Conservation (phyloP, 2,329 filamentous ascomycete species). For the Fusarium equiseti region DNA sequence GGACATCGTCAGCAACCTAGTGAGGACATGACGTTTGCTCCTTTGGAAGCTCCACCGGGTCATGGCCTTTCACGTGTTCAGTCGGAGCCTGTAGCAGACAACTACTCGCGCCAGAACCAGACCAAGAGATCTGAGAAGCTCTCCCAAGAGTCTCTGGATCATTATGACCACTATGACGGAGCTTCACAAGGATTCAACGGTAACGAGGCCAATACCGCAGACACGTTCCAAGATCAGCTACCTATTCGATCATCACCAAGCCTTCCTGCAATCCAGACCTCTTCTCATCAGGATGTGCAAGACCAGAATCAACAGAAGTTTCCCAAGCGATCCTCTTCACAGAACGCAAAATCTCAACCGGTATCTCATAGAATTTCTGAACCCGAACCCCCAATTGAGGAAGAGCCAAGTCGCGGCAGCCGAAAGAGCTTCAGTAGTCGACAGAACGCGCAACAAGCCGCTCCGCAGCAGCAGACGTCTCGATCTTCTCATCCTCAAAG, state of each 20-base stretch:
- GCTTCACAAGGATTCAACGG: constrained; percentile 51
- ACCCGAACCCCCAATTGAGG: constrained; percentile 49
- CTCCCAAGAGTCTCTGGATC: constrained; percentile 57
- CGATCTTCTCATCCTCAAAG: constrained; percentile 46
- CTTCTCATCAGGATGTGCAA: constrained; percentile 59
- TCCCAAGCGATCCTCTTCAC: constrained; percentile 68
- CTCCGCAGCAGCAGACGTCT: constrained; percentile 47
- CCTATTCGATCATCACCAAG: constrained; percentile 52
- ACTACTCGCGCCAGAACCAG: constrained; percentile 71
- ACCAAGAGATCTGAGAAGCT: constrained; percentile 63
- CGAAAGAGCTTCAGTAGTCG: constrained; percentile 37
- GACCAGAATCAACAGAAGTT: constrained; percentile 52
- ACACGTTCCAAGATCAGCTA: constrained; percentile 50
- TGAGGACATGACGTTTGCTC: constrained; percentile 57
- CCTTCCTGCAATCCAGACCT: constrained; percentile 72
- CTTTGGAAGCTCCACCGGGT: constrained; percentile 61
- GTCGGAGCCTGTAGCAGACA: constrained; percentile 70
- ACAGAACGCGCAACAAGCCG: constrained; percentile 34
- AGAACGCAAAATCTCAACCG: constrained; percentile 60
- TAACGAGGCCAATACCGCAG: constrained; percentile 34
- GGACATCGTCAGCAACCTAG: constrained; percentile 71
- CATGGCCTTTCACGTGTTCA: constrained; percentile 72
- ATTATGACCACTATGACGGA: constrained; percentile 62
- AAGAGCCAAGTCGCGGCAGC: constrained; percentile 61
- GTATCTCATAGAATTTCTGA: constrained; percentile 51